Evolutionary conservation across 2,329 filamentous ascomycete genomes (phyloP), one percentile per base, ranked within the genome.

Genomic region (Ophiostoma angusticollis): DNA sequence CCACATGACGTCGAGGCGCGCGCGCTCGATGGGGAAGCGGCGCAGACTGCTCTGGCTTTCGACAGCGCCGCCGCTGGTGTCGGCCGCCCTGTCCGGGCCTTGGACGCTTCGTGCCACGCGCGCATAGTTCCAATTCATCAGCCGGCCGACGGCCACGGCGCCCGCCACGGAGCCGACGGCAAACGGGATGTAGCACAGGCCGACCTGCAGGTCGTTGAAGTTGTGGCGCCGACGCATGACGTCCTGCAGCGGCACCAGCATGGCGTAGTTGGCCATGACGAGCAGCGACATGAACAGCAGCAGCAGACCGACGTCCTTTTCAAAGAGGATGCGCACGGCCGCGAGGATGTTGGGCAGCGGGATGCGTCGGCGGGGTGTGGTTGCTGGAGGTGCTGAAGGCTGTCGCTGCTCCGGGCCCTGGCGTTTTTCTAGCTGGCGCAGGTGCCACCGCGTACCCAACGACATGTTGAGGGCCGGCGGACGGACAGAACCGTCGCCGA

Each of bases 111-210:
- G 52, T 2, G 73, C 72, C 29, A 71, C 60, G 9, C 72, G 65
- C 0, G 62, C 59, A 49, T 74, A 82, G 51, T 78, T 75, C 60
- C 65, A 69, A 53, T 82, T 74, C 6, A 80, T 59, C 4, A 78
- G 47, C 30, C 62, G 61, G 11, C 77, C 72, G 1, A 57, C 53
- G 1, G 54, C 45, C 13, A 58, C 35, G 2, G 57, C 51, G 5
- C 60, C 57, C 2, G 58, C n/a, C 13, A 60, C 52, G 21, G 57
- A 57, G 3, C 61, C 62, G 6, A 49, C 43, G 3, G 57, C 55
- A 41, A 58, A 58, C 7, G 62, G 60, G 8, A 63, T 53, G 45
- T 58, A 62, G 50, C 54, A 58, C 4, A 62, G 50, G n/a, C 67
- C 67, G 2, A 70, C 55, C 21, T 62, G 59, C 13, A 56, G 43